Percentiles rank a stretch among this genome's conserved stretches.
Evolutionary conservation across 75 land plant species (phyloP).

Genomic region (Larix kaempferi): DNA sequence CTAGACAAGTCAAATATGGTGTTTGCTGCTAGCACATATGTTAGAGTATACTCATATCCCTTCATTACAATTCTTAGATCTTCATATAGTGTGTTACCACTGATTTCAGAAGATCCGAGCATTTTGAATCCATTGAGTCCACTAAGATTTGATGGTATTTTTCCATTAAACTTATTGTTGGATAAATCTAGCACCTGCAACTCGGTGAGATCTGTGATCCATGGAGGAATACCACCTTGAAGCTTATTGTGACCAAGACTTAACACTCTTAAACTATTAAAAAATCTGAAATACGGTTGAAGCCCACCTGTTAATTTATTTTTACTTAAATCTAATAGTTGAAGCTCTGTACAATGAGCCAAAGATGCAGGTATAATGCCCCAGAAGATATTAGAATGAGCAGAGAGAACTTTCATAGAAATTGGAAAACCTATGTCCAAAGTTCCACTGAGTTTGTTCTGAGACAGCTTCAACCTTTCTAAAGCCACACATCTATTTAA

Average conservation of each 20-base stretch:
- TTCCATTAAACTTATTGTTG: constrained; percentile 21
- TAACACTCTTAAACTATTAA: neutral
- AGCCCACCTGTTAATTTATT: constrained; percentile 13
- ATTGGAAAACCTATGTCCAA: too few relatives aligned
- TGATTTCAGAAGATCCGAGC: constrained; percentile 15
- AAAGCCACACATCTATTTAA: too few relatives aligned
- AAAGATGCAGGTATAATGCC: neutral
- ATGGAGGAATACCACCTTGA: constrained; percentile 6
- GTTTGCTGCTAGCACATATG: too few relatives aligned
- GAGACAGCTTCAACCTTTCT: too few relatives aligned
- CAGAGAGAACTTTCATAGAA: neutral
- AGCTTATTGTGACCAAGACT: constrained; percentile 8
- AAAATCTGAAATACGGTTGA: neutral
- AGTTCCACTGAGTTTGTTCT: too few relatives aligned
- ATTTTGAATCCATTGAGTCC: neutral
- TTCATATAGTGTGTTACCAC: constrained; percentile 20
- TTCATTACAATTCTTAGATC: neutral
- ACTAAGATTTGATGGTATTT: constrained; percentile 15
- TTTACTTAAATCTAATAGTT: constrained; percentile 7
- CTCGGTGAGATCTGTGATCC: constrained; percentile 2
- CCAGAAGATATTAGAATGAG: neutral
- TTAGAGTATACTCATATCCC: too few relatives aligned
- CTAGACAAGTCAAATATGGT: too few relatives aligned
- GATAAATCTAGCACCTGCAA: constrained; percentile 14
- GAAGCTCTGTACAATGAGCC: neutral